Evolutionary conservation across 1,284 basidiomycete species (phyloP), one percentile per base, ranked within the genome.

Genomic region (Ustilago crameri): DNA sequence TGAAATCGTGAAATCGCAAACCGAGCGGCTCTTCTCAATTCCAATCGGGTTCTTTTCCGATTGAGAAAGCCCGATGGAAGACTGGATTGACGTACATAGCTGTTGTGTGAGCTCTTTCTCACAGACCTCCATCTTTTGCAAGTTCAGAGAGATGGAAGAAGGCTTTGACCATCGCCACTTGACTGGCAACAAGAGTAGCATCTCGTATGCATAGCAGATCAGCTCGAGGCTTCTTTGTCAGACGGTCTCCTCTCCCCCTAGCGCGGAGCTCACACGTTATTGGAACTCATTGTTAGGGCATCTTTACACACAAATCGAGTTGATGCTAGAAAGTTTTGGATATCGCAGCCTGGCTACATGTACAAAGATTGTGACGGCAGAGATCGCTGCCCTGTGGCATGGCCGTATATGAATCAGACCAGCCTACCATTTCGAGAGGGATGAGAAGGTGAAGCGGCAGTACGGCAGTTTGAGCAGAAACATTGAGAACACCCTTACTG

Each of bases 341-440:
- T 67, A 67, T 57, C 64, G 57, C 64, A 67, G 57, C 53, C 57
- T 56, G 64, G 53, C 57, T 66, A 66, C 64, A 66, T 66, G 57
- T 66, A 60, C 64, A 66, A 60, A 38, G 35, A 37, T 30, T 32
- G 35, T 27, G 38, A 46, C 30, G 57, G 55, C 23, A 37, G 18
- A 23, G 42, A 17, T 41, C 24, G 45, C 37, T 35, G 24, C 24
- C 40, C 27, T 30, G 12, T n/a, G 12, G 41, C 20, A 34, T 41
- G 15, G 10, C 9, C 48, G 23, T 17, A 23, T 14, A 35, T 18
- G 43, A n/a, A n/a, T 30, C 32, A 37, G 18, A 48, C 44, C 44
- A 32, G 42, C 26, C 9, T 18, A 45, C 26, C 45, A 38, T 51
- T 65, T 59, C 55, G 26, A 47, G 34, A 24, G 5, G 27, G 12